phyloP scores from a whole-genome alignment of 495 filamentous ascomycete genomes.

The Neurospora sp. region DNA sequence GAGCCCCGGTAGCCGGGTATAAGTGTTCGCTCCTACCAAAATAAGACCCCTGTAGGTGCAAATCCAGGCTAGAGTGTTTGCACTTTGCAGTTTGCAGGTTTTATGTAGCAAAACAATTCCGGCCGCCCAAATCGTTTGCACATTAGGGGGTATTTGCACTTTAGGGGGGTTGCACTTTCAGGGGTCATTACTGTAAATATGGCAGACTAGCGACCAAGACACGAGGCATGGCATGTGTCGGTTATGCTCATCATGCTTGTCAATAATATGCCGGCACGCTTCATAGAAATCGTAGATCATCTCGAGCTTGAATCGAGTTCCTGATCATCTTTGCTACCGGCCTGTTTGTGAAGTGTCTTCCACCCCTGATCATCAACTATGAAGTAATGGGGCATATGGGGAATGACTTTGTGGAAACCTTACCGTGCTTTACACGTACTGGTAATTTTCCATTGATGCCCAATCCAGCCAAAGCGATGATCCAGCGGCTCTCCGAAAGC shows the following conservation, averaged over 20 bases:
- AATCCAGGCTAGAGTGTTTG: no score
- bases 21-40: no score
- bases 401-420: not conserved
- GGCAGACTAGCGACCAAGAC: not conserved
- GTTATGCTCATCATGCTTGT: not conserved
- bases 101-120: no score
- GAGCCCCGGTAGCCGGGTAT: no score
- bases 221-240: not conserved
- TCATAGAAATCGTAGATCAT: not conserved
- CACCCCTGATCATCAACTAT: not conserved
- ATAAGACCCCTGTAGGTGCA: no score
- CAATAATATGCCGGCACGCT: not conserved
- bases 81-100: no score
- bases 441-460: not conserved
- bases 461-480: not conserved
- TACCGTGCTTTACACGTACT: not conserved
- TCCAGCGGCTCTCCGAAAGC: not conserved
- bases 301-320: not conserved
- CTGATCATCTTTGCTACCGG: not conserved
- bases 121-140: no score
- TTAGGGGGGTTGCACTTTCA: no score
- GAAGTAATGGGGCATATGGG: not conserved
- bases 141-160: no score
- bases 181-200: no score
- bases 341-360: not conserved